Evolutionary conservation across 805 yeast genomes (phyloP).

Genomic region (Nakazawaea wickerhamii): DNA sequence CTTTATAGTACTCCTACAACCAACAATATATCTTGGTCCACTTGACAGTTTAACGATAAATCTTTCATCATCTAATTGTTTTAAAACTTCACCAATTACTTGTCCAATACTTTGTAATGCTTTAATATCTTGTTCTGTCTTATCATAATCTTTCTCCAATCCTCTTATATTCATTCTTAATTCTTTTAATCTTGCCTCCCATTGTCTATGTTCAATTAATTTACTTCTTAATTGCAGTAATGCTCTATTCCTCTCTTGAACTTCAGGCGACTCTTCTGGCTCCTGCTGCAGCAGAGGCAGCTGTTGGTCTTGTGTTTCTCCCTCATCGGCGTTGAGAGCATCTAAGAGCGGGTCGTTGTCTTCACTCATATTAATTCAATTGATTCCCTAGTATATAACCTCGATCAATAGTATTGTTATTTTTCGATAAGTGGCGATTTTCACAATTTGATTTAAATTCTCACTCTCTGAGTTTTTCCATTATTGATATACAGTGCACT

Average conservation of each 20-base stretch:
- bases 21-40: conserved; percentile 97
- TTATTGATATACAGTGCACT: background rate
- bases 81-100: conserved; percentile 93
- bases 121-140: conserved; percentile 95
- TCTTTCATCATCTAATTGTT: conserved; percentile 90
- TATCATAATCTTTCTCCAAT: conserved; percentile 76
- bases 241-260: conserved; percentile 66
- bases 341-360: conserved; percentile 76
- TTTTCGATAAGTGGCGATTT: conserved; percentile 6
- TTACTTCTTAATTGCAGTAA: conserved; percentile 75
- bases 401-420: too few relatives aligned
- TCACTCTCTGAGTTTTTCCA: background rate
- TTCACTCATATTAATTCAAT: conserved; percentile 39
- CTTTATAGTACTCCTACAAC: conserved; percentile 90
- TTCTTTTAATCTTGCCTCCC: conserved; percentile 87
- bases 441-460: background rate
- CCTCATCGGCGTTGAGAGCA: conserved; percentile 45
- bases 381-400: conserved; percentile 1
- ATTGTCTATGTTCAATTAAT: conserved; percentile 86
- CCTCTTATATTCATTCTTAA: conserved; percentile 79
- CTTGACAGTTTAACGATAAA: conserved; percentile 94
- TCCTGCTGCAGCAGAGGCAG: conserved; percentile 22
- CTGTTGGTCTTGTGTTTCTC: conserved; percentile 10
- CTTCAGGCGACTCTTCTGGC: conserved; percentile 26
- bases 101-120: conserved; percentile 97